Evolutionary conservation across 768 basidiomycete genomes (phyloP), one percentile per base, ranked within the genome.

Genomic region (Austroboletus eburneus): DNA sequence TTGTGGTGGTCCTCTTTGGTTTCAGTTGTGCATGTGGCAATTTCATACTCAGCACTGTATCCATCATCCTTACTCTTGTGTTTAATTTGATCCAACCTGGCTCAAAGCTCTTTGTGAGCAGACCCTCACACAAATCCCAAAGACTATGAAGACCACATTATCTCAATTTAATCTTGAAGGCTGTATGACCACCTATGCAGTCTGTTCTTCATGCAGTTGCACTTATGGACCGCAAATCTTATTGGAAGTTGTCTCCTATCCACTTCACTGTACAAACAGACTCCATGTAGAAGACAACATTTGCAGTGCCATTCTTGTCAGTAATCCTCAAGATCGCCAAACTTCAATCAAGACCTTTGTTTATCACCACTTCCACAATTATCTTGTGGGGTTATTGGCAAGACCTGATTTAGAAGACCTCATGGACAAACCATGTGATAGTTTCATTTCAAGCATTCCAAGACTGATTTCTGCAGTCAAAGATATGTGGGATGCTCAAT

Each of bases 331-430:
- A 12, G 40, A 33, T 12, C 20, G 30, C 10, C 34, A 21, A 14
- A 27, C 13, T 18, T 35, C 44, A 6, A 39, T 51, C 30, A 51
- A 51, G 18, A 22, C 46, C 16, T 51, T 21, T 5, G 34, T 51
- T 5, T 48, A 51, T 17, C 42, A 51, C 20, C 36, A 51, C 14
- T 51, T 48, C 14, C 42, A 49, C 3, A 25, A 49, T 4, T 51
- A 40, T 16, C 1, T 51, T 37, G 37, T 27, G 0, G 16, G 42
- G 12, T 12, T 47, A 1, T 34, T 51, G 13, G 33, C 39, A 9
- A 43, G 39, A 21, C n/a, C 22, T 5, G 42, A 47, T 3, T 39
- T 51, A 5, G 42, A 51, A 5, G 13, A 9, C 4, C 20, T 40
- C 8, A 27, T 51, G 17, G 42, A 47, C 8, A n/a, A n/a, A n/a